phyloP scores from a whole-genome alignment of 164 flowering plant genomes.

The Platanus orientalis region DNA sequence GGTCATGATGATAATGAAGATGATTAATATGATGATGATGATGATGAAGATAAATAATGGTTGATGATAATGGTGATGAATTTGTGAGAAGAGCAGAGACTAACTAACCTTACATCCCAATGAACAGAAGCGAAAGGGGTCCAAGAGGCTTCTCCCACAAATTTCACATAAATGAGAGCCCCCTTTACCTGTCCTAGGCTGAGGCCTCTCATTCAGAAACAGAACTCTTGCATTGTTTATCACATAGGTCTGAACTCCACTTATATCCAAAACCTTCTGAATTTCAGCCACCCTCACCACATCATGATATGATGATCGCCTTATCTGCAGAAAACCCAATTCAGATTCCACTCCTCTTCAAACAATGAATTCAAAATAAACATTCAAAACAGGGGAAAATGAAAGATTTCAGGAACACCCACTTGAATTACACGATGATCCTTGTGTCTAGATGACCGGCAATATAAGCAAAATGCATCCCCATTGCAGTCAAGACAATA shows the following conservation, averaged over 20 bases:
- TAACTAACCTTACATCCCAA: constrained; percentile 83
- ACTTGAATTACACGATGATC: constrained; percentile 92
- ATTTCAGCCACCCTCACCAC: constrained; percentile 90
- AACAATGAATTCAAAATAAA: neutral
- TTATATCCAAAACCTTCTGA: constrained; percentile 65
- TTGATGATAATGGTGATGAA: constrained; percentile 7
- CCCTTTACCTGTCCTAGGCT: constrained; percentile 66
- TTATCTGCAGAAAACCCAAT: constrained; percentile 43
- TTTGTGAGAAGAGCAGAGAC: neutral
- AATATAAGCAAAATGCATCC: constrained; percentile 79
- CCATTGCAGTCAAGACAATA: constrained; percentile 71
- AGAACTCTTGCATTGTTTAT: constrained; percentile 90
- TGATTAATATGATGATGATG: neutral
- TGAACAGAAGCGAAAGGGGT: constrained; percentile 84
- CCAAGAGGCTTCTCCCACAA: constrained; percentile 75
- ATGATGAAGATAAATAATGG: neutral
- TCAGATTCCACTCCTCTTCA: neutral
- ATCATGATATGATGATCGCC: constrained; percentile 95
- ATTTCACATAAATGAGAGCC: constrained; percentile 74
- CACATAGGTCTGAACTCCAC: constrained; percentile 92
- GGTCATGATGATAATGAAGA: neutral
- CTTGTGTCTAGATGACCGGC: constrained; percentile 68
- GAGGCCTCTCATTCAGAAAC: constrained; percentile 91
- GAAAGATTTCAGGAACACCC: neutral
- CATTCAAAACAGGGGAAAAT: neutral